Conservation (phyloP, 2,329 filamentous ascomycete genomes). For the Penicillium sp. region DNA sequence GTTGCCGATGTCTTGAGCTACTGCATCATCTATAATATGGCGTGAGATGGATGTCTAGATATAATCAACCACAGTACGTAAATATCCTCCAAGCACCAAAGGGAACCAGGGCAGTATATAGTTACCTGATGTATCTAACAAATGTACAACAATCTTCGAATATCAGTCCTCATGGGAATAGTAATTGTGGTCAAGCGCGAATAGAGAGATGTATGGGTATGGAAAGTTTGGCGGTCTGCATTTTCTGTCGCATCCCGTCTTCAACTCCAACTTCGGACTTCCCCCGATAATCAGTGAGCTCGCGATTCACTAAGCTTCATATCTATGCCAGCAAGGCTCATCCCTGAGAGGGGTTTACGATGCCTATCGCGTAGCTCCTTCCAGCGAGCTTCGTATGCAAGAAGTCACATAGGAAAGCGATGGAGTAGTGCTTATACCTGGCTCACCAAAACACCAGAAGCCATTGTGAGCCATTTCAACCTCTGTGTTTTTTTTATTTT, state of each 20-base stretch:
- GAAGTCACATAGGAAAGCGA: constrained; percentile 12
- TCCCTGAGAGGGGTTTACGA: not conserved
- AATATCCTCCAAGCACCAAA: too few species aligned
- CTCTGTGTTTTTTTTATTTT: not conserved
- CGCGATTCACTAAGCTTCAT: not conserved
- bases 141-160: too few species aligned
- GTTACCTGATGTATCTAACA: too few species aligned
- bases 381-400: constrained; percentile 1
- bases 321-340: not conserved
- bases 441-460: constrained; percentile 32
- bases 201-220: not conserved
- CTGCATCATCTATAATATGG: not conserved
- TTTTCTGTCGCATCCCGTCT: not conserved
- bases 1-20: not conserved
- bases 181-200: too few species aligned
- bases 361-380: constrained; percentile 7
- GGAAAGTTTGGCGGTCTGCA: not conserved
- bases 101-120: not conserved
- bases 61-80: too few species aligned
- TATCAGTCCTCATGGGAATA: too few species aligned
- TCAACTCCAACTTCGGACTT: not conserved
- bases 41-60: not conserved
- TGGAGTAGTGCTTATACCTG: constrained; percentile 30
- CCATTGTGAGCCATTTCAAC: constrained; percentile 25
- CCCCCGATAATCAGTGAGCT: not conserved